phyloP scores from a whole-genome alignment of 2,329 filamentous ascomycete species.

The Monilinia polystroma region DNA sequence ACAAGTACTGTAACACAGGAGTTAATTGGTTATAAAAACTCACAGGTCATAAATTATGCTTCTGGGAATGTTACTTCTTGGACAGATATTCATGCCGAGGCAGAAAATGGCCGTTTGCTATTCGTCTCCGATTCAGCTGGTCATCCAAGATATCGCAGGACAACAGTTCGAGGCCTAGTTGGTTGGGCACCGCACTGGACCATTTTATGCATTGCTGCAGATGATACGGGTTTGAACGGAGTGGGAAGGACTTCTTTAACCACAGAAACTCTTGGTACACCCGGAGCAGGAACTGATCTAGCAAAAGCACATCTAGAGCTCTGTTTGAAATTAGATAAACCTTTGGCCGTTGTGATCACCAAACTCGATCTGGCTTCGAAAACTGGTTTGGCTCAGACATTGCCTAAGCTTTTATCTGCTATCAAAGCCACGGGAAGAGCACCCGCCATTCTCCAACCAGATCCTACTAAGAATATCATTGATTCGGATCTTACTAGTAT shows the following conservation, averaged over 20 bases:
- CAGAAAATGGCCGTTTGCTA: constrained; percentile 72
- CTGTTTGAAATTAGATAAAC: constrained; percentile 76
- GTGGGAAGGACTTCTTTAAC: constrained; percentile 48
- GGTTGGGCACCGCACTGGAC: constrained; percentile 97
- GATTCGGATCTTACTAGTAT: constrained; percentile 56
- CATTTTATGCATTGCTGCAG: constrained; percentile 80
- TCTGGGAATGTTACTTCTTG: constrained; percentile 86
- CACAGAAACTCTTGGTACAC: constrained; percentile 52
- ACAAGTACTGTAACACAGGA: constrained; percentile 96
- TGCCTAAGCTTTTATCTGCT: constrained; percentile 71
- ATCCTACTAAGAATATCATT: constrained; percentile 49
- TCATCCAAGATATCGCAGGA: constrained; percentile 83
- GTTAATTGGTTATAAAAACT: constrained; percentile 74
- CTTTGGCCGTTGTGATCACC: constrained; percentile 80
- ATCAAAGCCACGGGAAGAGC: constrained; percentile 74
- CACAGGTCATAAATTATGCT: constrained; percentile 74
- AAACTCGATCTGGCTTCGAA: constrained; percentile 87
- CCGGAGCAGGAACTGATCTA: constrained; percentile 63
- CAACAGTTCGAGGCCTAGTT: constrained; percentile 83
- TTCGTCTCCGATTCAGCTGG: constrained; percentile 92
- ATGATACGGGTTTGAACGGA: constrained; percentile 52
- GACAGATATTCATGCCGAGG: constrained; percentile 86
- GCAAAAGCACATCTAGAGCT: constrained; percentile 79
- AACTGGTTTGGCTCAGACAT: constrained; percentile 63
- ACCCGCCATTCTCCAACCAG: constrained; percentile 69